phyloP scores from a whole-genome alignment of 805 yeast genomes.

The Myxozyma nipponensis region DNA sequence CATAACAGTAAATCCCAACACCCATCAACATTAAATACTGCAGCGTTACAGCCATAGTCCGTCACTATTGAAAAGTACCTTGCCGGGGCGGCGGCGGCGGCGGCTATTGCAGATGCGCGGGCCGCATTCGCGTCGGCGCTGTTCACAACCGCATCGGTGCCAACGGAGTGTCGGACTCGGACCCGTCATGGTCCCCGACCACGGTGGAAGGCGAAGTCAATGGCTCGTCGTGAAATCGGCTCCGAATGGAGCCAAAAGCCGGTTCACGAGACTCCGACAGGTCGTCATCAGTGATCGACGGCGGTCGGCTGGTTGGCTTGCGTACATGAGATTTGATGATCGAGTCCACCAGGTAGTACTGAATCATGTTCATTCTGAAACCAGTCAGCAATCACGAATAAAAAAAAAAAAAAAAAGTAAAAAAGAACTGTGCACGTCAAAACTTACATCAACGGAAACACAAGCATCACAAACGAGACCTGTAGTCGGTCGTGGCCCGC shows the following conservation, averaged over 20 bases:
- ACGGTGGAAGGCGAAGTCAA: too few relatives aligned
- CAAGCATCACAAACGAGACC: slow-evolving; percentile 80
- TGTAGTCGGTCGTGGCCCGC: slow-evolving; percentile 76
- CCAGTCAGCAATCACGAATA: neutral
- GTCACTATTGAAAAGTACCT: too few relatives aligned
- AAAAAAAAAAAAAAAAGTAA: neutral
- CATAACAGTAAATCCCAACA: too few relatives aligned
- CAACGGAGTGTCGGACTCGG: neutral
- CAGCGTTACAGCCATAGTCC: too few relatives aligned
- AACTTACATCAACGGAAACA: slow-evolving; percentile 41
- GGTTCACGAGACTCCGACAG: neutral
- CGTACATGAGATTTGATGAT: slow-evolving; percentile 51
- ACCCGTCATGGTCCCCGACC: slow-evolving; percentile 1
- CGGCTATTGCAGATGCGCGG: too few relatives aligned
- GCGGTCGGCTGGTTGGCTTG: slow-evolving; percentile 1
- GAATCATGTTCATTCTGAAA: slow-evolving; percentile 43
- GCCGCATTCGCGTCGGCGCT: too few relatives aligned
- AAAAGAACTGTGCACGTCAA: neutral
- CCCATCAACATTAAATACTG: too few relatives aligned
- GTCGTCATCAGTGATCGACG: neutral
- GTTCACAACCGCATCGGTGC: neutral
- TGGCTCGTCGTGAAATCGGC: slow-evolving; percentile 19
- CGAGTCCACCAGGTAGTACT: slow-evolving; percentile 55
- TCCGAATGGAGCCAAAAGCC: neutral
- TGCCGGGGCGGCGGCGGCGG: too few relatives aligned